Conservation (phyloP, 169 alveolate genomes). For the Cryptosporidium parvum region DNA sequence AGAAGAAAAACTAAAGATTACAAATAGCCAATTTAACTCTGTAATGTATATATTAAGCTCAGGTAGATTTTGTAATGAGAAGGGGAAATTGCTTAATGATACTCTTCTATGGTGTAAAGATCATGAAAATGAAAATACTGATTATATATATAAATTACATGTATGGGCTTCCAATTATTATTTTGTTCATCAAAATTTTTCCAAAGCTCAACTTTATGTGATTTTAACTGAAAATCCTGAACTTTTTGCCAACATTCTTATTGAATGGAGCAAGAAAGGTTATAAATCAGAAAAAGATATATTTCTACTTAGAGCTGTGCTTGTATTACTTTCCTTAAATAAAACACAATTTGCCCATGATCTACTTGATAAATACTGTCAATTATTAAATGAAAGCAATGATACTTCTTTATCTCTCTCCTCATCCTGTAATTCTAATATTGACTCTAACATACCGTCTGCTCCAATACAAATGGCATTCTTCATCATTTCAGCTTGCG, state of each 20-base stretch:
- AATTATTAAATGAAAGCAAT: neutral
- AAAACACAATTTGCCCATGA: constrained; percentile 50
- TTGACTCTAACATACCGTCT: constrained; percentile 1
- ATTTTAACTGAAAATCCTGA: constrained; percentile 44
- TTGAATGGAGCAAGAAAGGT: constrained; percentile 57
- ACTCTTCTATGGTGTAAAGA: constrained; percentile 59
- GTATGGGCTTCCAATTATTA: constrained; percentile 65
- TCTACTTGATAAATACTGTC: constrained; percentile 26
- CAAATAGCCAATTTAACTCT: neutral
- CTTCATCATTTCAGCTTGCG: constrained; percentile 42
- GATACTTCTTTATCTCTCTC: neutral
- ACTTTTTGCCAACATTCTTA: constrained; percentile 35
- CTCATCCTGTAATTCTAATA: neutral
- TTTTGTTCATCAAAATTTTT: constrained; percentile 19
- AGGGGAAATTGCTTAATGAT: constrained; percentile 32
- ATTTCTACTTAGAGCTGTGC: constrained; percentile 68
- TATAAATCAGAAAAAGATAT: constrained; percentile 62
- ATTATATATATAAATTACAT: constrained; percentile 27
- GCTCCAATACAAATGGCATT: constrained; percentile 47
- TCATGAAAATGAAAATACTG: constrained; percentile 11
- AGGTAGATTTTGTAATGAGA: constrained; percentile 13
- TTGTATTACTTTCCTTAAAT: constrained; percentile 22
- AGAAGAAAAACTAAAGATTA: constrained; percentile 3
- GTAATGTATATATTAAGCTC: constrained; percentile 34
- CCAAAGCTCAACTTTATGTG: constrained; percentile 64